Evolutionary conservation across 2,329 filamentous ascomycete species (phyloP), one percentile per base, ranked within the genome.

Genomic region (Neodidymelliopsis sp.): DNA sequence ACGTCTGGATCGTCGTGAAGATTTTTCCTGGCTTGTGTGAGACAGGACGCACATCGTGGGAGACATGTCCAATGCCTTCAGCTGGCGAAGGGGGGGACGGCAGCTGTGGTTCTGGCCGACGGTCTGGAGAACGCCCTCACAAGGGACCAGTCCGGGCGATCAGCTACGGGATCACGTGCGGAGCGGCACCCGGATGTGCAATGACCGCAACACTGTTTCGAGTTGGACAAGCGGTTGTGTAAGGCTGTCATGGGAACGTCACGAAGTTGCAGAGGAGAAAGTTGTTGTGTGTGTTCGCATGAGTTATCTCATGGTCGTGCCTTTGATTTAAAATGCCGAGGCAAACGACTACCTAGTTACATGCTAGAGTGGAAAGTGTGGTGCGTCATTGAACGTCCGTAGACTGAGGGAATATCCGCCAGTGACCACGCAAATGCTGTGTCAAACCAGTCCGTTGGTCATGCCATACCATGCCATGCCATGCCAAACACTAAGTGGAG

Each of bases 381-480:
- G 52, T 57, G 44, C 57, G 49, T 56, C 56, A 45, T 46, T 23
- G 24, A 50, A 42, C 42, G 55, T 49, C 49, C 39, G 46, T 53
- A 43, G 41, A 59, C 49, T 59, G 60, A 62, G 55, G 56, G 56
- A 48, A 61, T 54, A 57, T 59, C 52, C 57, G 57, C 46, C 53
- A 53, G 46, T 33, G 39, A 46, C 53, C 47, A 51, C 34, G 39
- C 31, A 31, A 30, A 42, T 54, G 49, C 50, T 33, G 45, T 37
- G 18, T 46, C 44, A 47, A 47, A 54, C 42, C 44, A 30, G 33
- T 41, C 47, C 41, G 40, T 37, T 18, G 9, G 43, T 46, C 35
- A 49, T 43, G 49, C 33, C 25, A 41, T 43, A 33, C 49, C 34
- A 44, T 27, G 42, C 34, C 25, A 29, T 25, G 37, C 41, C 38